These are phyloP conservation scores for Kwoniella newhampshirensis DNA, from an alignment of 768 basidiomycete species.

Conservation along the genomic window DNA sequence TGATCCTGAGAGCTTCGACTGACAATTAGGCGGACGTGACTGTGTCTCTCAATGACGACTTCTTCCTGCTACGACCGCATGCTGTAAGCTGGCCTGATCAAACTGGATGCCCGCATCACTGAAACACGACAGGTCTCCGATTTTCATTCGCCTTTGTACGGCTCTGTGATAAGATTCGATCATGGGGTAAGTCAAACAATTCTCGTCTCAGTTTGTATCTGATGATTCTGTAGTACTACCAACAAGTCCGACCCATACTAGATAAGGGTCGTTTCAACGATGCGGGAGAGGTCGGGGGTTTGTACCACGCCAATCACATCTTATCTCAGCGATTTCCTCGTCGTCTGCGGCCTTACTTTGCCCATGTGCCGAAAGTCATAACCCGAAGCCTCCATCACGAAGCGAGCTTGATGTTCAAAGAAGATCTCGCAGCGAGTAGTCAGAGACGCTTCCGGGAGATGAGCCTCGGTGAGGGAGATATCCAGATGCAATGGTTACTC, in stretches of 20 bases:
- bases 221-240: slow-evolving; percentile 18
- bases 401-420: slow-evolving; percentile 48
- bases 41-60: slow-evolving; percentile 47
- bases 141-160: slow-evolving; percentile 46
- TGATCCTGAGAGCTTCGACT: background rate
- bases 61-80: slow-evolving; percentile 45
- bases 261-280: slow-evolving; percentile 44
- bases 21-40: slow-evolving; percentile 31
- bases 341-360: slow-evolving; percentile 47
- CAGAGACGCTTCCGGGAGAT: slow-evolving; percentile 46
- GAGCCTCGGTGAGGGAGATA: slow-evolving; percentile 39
- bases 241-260: slow-evolving; percentile 44
- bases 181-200: slow-evolving; percentile 26
- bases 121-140: slow-evolving; percentile 28
- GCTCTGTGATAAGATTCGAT: slow-evolving; percentile 48
- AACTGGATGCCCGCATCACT: background rate
- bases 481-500: slow-evolving; percentile 50
- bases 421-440: slow-evolving; percentile 34
- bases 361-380: slow-evolving; percentile 49
- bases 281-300: slow-evolving; percentile 43
- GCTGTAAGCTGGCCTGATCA: slow-evolving; percentile 23
- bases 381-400: slow-evolving; percentile 49
- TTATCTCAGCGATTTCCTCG: slow-evolving; percentile 45
- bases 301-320: slow-evolving; percentile 50
- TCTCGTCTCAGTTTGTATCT: background rate